Evolutionary conservation across 495 filamentous ascomycete genomes (phyloP).

Genomic region (Articulospora tetracladia): DNA sequence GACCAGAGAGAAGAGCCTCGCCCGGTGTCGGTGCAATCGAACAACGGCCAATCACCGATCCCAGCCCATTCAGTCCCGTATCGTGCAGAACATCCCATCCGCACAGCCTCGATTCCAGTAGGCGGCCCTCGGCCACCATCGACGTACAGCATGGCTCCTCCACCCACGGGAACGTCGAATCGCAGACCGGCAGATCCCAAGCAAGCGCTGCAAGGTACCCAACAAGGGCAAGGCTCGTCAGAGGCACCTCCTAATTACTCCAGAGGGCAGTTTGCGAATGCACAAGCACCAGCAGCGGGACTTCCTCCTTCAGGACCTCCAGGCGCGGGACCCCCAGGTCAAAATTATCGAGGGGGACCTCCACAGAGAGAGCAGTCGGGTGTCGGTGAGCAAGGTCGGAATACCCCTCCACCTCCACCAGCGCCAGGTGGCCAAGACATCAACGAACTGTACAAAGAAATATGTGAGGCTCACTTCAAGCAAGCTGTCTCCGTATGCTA

Average conservation of each 20-base stretch:
- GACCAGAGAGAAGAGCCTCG: conserved; percentile 34
- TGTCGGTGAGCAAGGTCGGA: conserved; percentile 23
- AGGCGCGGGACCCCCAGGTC: conserved; percentile 25
- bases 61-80: conserved; percentile 32
- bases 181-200: conserved; percentile 43
- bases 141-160: conserved; percentile 45
- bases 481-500: not conserved
- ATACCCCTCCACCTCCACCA: conserved; percentile 35
- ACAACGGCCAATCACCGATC: conserved; percentile 36
- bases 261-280: conserved; percentile 16
- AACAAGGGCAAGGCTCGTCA: conserved; percentile 42
- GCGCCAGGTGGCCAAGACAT: conserved; percentile 19
- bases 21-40: conserved; percentile 30
- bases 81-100: conserved; percentile 33
- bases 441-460: conserved; percentile 44
- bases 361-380: conserved; percentile 22
- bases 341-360: conserved; percentile 35
- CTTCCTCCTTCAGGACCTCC: conserved; percentile 21
- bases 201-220: conserved; percentile 32
- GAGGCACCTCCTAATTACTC: conserved; percentile 33
- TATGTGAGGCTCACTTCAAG: conserved; percentile 47
- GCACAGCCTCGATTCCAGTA: conserved; percentile 25
- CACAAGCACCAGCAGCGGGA: conserved; percentile 28
- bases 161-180: conserved; percentile 37
- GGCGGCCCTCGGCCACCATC: conserved; percentile 32